phyloP scores from a whole-genome alignment of 176 grass and related monocot genomes.

The Oryza punctata region DNA sequence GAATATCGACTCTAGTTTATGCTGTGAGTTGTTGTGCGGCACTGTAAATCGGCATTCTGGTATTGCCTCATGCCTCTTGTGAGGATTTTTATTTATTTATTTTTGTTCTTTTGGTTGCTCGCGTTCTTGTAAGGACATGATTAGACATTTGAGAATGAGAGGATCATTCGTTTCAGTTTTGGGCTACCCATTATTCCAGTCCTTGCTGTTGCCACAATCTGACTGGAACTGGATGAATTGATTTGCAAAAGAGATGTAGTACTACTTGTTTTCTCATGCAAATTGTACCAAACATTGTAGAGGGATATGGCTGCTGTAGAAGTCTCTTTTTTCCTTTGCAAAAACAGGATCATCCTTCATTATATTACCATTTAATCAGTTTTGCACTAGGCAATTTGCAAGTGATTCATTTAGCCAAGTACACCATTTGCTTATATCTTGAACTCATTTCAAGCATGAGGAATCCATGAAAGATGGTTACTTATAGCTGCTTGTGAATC shows the following conservation, averaged over 20 bases:
- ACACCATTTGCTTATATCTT: background rate
- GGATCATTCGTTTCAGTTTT: conserved; percentile 9
- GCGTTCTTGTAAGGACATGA: conserved; percentile 16
- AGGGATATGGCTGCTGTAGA: background rate
- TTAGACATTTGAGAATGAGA: conserved; percentile 39
- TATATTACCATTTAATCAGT: background rate
- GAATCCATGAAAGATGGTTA: no score
- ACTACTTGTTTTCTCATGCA: background rate
- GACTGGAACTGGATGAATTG: background rate
- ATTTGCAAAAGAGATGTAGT: background rate
- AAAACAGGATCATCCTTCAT: background rate
- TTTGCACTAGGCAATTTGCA: no score
- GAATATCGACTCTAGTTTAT: conserved; percentile 28
- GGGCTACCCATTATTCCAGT: background rate
- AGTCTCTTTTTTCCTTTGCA: background rate
- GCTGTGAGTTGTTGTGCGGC: conserved; percentile 25
- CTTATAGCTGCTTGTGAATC: no score
- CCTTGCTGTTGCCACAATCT: background rate
- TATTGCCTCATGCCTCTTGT: conserved; percentile 23
- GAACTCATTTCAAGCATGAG: no score
- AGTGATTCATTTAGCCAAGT: no score
- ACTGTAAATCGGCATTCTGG: conserved; percentile 41
- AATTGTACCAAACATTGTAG: background rate
- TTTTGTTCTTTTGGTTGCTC: conserved; percentile 9
- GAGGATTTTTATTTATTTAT: conserved; percentile 35